Evolutionary conservation across 2,329 filamentous ascomycete genomes (phyloP).

Genomic region (Dryadomyces quercus-mongolicae): DNA sequence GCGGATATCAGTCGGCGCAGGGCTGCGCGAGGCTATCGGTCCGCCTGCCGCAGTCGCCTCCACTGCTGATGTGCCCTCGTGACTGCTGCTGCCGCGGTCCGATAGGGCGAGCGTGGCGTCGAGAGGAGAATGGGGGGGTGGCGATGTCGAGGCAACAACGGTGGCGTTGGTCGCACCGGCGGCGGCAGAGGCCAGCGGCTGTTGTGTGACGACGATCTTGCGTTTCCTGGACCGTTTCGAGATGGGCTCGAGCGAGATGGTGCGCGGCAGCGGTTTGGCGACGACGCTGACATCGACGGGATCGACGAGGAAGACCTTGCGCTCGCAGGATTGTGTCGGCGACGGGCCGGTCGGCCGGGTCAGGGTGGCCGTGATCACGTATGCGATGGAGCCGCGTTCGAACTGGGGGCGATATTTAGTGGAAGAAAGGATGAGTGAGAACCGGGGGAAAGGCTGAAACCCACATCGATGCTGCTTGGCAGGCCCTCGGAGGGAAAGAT

Average conservation of each 20-base stretch:
- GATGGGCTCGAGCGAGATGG: slow-evolving; percentile 80
- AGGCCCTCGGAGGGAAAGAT: slow-evolving; percentile 28
- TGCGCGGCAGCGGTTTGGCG: slow-evolving; percentile 60
- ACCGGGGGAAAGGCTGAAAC: slow-evolving; percentile 30
- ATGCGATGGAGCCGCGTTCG: slow-evolving; percentile 85
- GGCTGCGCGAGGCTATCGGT: slow-evolving; percentile 20
- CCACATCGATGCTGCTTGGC: slow-evolving; percentile 90
- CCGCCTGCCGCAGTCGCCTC: slow-evolving; percentile 22
- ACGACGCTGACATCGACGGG: slow-evolving; percentile 74
- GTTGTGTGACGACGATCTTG: slow-evolving; percentile 29
- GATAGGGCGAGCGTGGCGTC: slow-evolving; percentile 23
- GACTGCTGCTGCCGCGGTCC: slow-evolving; percentile 1
- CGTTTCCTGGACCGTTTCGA: slow-evolving; percentile 57
- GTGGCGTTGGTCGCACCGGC: not conserved
- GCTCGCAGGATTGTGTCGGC: slow-evolving; percentile 67
- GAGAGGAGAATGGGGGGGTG: slow-evolving; percentile 8
- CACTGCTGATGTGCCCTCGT: slow-evolving; percentile 15
- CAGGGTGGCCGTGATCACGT: slow-evolving; percentile 79
- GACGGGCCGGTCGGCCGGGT: slow-evolving; percentile 81
- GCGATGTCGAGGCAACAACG: not conserved
- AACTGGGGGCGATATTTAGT: slow-evolving; percentile 45
- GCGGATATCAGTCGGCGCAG: slow-evolving; percentile 39
- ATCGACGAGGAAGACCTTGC: slow-evolving; percentile 68
- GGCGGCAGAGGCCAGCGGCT: not conserved
- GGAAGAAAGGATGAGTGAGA: not conserved